Percentiles rank a stretch among this genome's conserved stretches.
Conservation (phyloP, 2,329 filamentous ascomycete genomes). For the Bimuria novae-zelandiae region DNA sequence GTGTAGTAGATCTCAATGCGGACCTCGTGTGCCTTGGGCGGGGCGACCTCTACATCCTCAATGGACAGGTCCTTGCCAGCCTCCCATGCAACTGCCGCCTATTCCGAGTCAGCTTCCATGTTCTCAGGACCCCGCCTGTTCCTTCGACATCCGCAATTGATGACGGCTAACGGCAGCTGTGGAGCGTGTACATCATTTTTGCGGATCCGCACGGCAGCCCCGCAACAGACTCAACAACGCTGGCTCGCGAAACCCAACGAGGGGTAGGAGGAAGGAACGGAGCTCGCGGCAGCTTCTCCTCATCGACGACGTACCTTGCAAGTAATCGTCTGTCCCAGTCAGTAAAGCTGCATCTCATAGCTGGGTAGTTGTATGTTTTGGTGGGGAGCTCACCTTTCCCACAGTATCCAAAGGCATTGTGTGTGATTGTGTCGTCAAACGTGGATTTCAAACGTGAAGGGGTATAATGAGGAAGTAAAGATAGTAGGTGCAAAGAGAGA, state of each 20-base stretch:
- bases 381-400: conserved; percentile 54
- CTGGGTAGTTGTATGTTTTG: background rate
- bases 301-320: conserved; percentile 74
- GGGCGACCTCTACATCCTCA: conserved; percentile 89
- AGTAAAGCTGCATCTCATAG: conserved; percentile 15
- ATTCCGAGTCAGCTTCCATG: conserved; percentile 22
- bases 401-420: conserved; percentile 60
- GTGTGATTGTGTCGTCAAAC: background rate
- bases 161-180: background rate
- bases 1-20: conserved; percentile 97
- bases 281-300: background rate
- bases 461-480: conserved; percentile 6
- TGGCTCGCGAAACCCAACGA: conserved; percentile 1
- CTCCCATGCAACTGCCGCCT: conserved; percentile 97
- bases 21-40: conserved; percentile 90
- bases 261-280: background rate
- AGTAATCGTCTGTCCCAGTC: conserved; percentile 73
- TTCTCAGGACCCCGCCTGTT: background rate
- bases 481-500: conserved; percentile 7
- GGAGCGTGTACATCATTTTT: conserved; percentile 6
- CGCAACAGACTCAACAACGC: conserved; percentile 3
- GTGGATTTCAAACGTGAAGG: background rate
- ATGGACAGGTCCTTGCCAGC: conserved; percentile 86
- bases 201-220: conserved; percentile 39
- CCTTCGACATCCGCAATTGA: conserved; percentile 13